These are phyloP conservation scores for Phytophthora multivora DNA, from an alignment of 352 stramenopile species.

Conservation along the genomic window DNA sequence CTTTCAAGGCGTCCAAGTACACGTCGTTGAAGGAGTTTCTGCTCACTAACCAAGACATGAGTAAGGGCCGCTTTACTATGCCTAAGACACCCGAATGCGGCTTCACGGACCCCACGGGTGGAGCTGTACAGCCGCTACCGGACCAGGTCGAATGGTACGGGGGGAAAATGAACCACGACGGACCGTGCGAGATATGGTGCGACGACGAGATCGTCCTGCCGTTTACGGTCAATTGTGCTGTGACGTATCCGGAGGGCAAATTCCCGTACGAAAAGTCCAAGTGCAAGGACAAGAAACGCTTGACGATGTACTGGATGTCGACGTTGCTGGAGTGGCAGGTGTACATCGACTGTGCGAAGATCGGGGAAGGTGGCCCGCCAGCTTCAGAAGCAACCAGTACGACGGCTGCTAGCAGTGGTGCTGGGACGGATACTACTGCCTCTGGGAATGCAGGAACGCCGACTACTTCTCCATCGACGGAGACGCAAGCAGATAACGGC, in stretches of 20 bases:
- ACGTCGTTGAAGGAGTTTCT: slow-evolving; percentile 22
- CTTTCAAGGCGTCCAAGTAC: slow-evolving; percentile 24
- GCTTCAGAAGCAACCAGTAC: slow-evolving; percentile 1
- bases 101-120: slow-evolving; percentile 30
- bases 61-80: slow-evolving; percentile 16
- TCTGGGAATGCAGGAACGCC: too few species aligned
- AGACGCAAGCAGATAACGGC: not conserved
- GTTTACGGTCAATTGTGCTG: slow-evolving; percentile 44
- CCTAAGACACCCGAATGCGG: slow-evolving; percentile 35
- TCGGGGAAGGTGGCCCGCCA: slow-evolving; percentile 15
- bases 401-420: not conserved
- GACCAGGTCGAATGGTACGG: slow-evolving; percentile 39
- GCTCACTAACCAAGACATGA: slow-evolving; percentile 23
- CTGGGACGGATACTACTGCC: too few species aligned
- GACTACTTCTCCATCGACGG: too few species aligned
- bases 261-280: slow-evolving; percentile 39
- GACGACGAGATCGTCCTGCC: slow-evolving; percentile 46
- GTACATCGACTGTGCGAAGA: slow-evolving; percentile 29
- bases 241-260: slow-evolving; percentile 28
- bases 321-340: slow-evolving; percentile 32
- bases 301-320: slow-evolving; percentile 47
- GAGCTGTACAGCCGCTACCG: slow-evolving; percentile 27
- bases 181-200: slow-evolving; percentile 53
- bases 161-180: slow-evolving; percentile 41
- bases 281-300: slow-evolving; percentile 34